A percentile compares a stretch with the other conserved stretches of the same genome.
These are phyloP conservation scores for Penicillium cosmopolitanum DNA, from an alignment of 495 filamentous ascomycete species.

Conservation along the genomic window DNA sequence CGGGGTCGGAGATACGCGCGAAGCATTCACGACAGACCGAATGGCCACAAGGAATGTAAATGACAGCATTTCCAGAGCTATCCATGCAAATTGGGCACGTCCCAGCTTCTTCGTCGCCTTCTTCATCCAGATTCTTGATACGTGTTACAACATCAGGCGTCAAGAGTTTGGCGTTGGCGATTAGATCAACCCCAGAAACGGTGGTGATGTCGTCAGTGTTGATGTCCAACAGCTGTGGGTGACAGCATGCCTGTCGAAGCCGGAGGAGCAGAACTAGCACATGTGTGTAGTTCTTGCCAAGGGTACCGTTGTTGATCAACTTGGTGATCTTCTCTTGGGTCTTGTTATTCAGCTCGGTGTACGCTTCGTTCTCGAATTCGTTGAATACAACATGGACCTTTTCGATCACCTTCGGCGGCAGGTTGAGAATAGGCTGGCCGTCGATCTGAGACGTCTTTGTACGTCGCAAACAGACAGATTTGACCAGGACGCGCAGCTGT, in stretches of 20 bases:
- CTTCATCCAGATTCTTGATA: conserved; percentile 60
- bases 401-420: conserved; percentile 72
- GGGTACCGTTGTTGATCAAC: conserved; percentile 70
- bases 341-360: conserved; percentile 68
- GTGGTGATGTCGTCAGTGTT: conserved; percentile 58
- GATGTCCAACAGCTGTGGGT: conserved; percentile 87
- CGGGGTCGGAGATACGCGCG: conserved; percentile 68
- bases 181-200: conserved; percentile 64
- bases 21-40: conserved; percentile 81
- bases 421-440: conserved; percentile 76
- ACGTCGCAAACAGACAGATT: conserved; percentile 82
- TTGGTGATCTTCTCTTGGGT: conserved; percentile 76
- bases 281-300: conserved; percentile 80
- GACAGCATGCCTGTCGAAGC: conserved; percentile 84
- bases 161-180: conserved; percentile 68
- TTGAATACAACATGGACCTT: conserved; percentile 72
- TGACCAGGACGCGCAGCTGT: conserved; percentile 78
- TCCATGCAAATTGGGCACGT: conserved; percentile 82
- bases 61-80: conserved; percentile 70
- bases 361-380: conserved; percentile 72
- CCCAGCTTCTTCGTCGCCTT: conserved; percentile 45
- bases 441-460: conserved; percentile 85
- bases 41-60: conserved; percentile 88
- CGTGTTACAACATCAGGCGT: conserved; percentile 63
- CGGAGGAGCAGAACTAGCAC: conserved; percentile 86